phyloP scores from a whole-genome alignment of 2,329 filamentous ascomycete species.

The Xenoacremonium recifei region DNA sequence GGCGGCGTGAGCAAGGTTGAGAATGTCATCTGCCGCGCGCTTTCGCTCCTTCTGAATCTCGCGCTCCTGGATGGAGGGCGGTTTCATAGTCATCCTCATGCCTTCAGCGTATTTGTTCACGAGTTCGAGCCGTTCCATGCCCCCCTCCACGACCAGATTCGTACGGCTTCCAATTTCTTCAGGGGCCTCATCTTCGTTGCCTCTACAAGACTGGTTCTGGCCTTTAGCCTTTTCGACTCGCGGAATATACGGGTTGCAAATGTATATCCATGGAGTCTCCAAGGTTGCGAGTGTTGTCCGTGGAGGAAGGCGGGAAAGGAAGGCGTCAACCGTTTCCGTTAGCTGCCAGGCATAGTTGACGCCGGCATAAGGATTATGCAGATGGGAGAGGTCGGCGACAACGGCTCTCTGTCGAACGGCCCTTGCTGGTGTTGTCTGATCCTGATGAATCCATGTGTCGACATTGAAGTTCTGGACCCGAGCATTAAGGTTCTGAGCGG shows the following conservation, averaged over 20 bases:
- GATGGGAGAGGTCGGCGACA: slow-evolving; percentile 24
- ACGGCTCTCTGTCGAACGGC: slow-evolving; percentile 19
- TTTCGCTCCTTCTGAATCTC: slow-evolving; percentile 51
- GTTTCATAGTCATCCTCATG: slow-evolving; percentile 38
- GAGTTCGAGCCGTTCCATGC: slow-evolving; percentile 48
- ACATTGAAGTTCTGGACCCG: slow-evolving; percentile 51
- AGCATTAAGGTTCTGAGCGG: slow-evolving; percentile 45
- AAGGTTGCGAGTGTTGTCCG: slow-evolving; percentile 51
- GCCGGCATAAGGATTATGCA: slow-evolving; percentile 61
- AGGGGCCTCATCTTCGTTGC: slow-evolving; percentile 50
- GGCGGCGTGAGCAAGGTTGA: slow-evolving; percentile 57
- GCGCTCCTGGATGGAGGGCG: slow-evolving; percentile 36
- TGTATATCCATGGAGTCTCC: slow-evolving; percentile 67
- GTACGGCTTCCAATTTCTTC: slow-evolving; percentile 46
- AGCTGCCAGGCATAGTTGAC: slow-evolving; percentile 58
- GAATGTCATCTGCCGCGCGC: slow-evolving; percentile 53
- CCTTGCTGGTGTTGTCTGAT: slow-evolving; percentile 25
- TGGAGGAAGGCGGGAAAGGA: slow-evolving; percentile 68
- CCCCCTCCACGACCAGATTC: slow-evolving; percentile 50
- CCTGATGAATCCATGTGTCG: slow-evolving; percentile 39
- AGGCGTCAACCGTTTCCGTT: slow-evolving; percentile 61
- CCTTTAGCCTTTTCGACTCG: slow-evolving; percentile 32
- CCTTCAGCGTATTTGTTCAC: slow-evolving; percentile 47
- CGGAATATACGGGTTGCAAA: slow-evolving; percentile 60
- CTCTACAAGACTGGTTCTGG: slow-evolving; percentile 37